A percentile compares a stretch with the other conserved stretches of the same genome.
These are phyloP conservation scores for Peziza echinospora DNA, from an alignment of 495 filamentous ascomycete genomes.

Conservation along the genomic window DNA sequence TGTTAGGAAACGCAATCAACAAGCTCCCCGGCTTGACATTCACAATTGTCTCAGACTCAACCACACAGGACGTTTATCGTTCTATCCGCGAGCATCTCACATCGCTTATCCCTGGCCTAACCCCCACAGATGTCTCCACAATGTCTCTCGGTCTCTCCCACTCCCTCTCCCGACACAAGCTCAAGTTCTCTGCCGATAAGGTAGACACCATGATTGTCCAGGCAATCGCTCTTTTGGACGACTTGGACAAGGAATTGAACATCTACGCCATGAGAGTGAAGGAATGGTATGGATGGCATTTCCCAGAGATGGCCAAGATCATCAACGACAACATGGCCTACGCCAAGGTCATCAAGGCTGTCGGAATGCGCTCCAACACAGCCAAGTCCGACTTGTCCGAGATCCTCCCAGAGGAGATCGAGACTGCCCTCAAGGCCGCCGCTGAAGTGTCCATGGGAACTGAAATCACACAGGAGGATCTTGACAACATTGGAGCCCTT, in stretches of 20 bases:
- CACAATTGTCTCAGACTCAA: slow-evolving; percentile 65
- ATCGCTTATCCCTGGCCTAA: slow-evolving; percentile 74
- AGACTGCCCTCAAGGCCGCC: slow-evolving; percentile 71
- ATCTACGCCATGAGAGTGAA: slow-evolving; percentile 97
- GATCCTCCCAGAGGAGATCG: slow-evolving; percentile 90
- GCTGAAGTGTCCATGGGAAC: slow-evolving; percentile 97
- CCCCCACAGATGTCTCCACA: slow-evolving; percentile 62
- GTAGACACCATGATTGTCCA: slow-evolving; percentile 99
- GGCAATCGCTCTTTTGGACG: slow-evolving; percentile 80
- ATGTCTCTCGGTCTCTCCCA: slow-evolving; percentile 94
- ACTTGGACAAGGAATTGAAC: slow-evolving; percentile 96
- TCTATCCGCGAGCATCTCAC: slow-evolving; percentile 78
- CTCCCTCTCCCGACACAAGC: slow-evolving; percentile 90
- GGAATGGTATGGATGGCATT: slow-evolving; percentile 99
- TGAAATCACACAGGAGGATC: slow-evolving; percentile 73
- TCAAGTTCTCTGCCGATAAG: slow-evolving; percentile 98
- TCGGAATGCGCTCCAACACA: slow-evolving; percentile 69
- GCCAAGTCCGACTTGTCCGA: slow-evolving; percentile 60
- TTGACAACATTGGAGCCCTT: slow-evolving; percentile 72
- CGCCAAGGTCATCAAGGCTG: slow-evolving; percentile 57
- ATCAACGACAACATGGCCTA: slow-evolving; percentile 97
- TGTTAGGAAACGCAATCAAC: slow-evolving; percentile 56
- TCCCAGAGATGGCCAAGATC: slow-evolving; percentile 90
- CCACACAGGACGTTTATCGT: slow-evolving; percentile 72
- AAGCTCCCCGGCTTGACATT: slow-evolving; percentile 76